Evolutionary conservation across 306 rosid genomes (phyloP).

Genomic region (Cucumis hystrix): DNA sequence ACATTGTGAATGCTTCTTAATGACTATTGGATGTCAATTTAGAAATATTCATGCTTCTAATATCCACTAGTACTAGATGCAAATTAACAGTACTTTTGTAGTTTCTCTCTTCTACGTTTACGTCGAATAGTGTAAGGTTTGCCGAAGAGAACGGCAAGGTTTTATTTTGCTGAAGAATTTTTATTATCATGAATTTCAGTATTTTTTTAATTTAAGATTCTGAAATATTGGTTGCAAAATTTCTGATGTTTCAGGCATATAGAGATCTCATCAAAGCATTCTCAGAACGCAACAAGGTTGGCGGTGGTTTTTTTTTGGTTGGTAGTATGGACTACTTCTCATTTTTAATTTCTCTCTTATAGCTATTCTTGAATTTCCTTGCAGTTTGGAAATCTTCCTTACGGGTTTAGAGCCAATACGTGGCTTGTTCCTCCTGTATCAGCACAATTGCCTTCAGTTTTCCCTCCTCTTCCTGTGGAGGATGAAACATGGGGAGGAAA

Average conservation of each 20-base stretch:
- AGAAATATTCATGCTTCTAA: too few relatives aligned
- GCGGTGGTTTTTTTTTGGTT: not conserved
- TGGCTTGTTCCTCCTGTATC: constrained; percentile 94
- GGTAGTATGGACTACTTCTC: not conserved
- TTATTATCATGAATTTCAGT: not conserved
- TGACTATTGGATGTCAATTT: not conserved
- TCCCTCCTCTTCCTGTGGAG: constrained; percentile 75
- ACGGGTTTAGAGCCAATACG: constrained; percentile 87
- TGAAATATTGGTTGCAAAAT: not conserved
- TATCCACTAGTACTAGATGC: not conserved
- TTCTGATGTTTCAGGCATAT: constrained; percentile 54
- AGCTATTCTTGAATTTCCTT: constrained; percentile 6
- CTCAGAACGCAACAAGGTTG: constrained; percentile 81
- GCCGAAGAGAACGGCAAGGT: not conserved
- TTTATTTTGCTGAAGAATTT: not conserved
- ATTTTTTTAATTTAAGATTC: not conserved
- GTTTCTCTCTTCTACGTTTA: not conserved
- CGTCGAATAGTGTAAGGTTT: too few relatives aligned
- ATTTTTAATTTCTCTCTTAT: not conserved
- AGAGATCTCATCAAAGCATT: constrained; percentile 80
- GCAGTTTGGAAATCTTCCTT: constrained; percentile 97
- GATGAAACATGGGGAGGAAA: constrained; percentile 94
- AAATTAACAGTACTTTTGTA: not conserved
- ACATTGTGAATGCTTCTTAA: not conserved
- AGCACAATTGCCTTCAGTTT: constrained; percentile 50